A percentile compares a stretch with the other conserved stretches of the same genome.
Conservation (phyloP, 805 yeast species). For the Metschnikowia chrysomelidarum region DNA sequence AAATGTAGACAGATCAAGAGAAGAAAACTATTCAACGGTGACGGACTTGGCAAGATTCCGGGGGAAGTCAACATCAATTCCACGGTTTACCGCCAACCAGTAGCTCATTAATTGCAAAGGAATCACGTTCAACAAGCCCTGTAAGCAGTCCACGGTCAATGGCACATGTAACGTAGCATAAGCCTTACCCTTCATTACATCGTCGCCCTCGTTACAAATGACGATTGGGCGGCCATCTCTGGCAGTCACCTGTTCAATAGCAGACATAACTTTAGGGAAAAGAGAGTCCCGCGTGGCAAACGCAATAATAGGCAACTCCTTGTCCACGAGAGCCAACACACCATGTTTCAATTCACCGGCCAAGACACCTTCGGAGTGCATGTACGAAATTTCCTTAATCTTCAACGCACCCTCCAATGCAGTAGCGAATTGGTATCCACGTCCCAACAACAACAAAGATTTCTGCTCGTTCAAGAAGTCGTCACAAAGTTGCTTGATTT, state of each 20-base stretch:
- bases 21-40: conserved; percentile 71
- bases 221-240: conserved; percentile 97
- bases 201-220: conserved; percentile 81
- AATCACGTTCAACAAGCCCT: conserved; percentile 90
- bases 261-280: conserved; percentile 93
- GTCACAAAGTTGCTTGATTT: conserved; percentile 74
- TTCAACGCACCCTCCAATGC: conserved; percentile 98
- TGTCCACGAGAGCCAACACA: conserved; percentile 94
- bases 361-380: conserved; percentile 98
- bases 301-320: conserved; percentile 88
- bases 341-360: conserved; percentile 99
- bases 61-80: conserved; percentile 97
- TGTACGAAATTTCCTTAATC: conserved; percentile 96
- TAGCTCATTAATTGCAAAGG: conserved; percentile 96
- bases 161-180: conserved; percentile 86
- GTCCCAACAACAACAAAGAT: conserved; percentile 86
- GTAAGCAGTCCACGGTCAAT: conserved; percentile 93
- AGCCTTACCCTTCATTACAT: conserved; percentile 54
- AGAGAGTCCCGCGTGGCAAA: conserved; percentile 95
- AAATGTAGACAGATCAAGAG: conserved; percentile 2
- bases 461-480: conserved; percentile 73
- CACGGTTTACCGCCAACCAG: conserved; percentile 94
- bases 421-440: conserved; percentile 97
- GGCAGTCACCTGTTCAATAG: conserved; percentile 94
- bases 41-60: conserved; percentile 98